phyloP scores from a whole-genome alignment of 345 rosid genomes.

The Arabidopsis arenosa region DNA sequence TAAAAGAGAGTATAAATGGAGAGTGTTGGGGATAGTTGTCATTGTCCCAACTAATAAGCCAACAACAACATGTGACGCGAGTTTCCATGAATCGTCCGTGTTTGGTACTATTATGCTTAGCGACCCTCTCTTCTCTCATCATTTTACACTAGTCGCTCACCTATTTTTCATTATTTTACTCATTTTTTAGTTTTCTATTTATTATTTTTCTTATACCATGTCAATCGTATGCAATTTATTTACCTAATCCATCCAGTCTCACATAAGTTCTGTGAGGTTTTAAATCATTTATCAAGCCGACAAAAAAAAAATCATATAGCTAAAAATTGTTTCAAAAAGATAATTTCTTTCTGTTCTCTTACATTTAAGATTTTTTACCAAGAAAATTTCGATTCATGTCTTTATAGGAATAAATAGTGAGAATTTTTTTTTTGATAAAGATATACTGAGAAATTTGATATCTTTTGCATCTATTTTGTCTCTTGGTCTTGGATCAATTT shows the following conservation, averaged over 20 bases:
- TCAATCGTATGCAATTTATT: slow-evolving; percentile 25
- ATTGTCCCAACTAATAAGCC: slow-evolving; percentile 32
- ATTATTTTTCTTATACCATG: not conserved
- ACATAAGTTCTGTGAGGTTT: slow-evolving; percentile 26
- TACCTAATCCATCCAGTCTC: slow-evolving; percentile 21
- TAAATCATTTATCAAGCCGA: no score
- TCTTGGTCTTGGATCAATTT: not conserved
- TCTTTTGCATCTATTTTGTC: not conserved
- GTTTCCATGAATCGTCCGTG: slow-evolving; percentile 44
- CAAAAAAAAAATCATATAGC: no score
- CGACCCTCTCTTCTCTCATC: slow-evolving; percentile 23
- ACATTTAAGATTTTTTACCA: no score
- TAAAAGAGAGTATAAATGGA: slow-evolving; percentile 1
- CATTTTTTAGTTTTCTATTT: not conserved
- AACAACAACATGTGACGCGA: slow-evolving; percentile 40
- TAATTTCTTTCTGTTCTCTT: not conserved
- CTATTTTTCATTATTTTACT: slow-evolving; percentile 8
- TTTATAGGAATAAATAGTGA: no score
- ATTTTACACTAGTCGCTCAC: slow-evolving; percentile 29
- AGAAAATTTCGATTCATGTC: no score
- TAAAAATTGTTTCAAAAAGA: not conserved
- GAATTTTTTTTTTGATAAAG: no score
- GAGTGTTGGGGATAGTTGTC: slow-evolving; percentile 35
- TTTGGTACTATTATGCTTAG: slow-evolving; percentile 31
- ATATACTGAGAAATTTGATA: no score